Evolutionary conservation across 2,329 filamentous ascomycete species (phyloP).

Genomic region (Colletotrichum chrysophilum): DNA sequence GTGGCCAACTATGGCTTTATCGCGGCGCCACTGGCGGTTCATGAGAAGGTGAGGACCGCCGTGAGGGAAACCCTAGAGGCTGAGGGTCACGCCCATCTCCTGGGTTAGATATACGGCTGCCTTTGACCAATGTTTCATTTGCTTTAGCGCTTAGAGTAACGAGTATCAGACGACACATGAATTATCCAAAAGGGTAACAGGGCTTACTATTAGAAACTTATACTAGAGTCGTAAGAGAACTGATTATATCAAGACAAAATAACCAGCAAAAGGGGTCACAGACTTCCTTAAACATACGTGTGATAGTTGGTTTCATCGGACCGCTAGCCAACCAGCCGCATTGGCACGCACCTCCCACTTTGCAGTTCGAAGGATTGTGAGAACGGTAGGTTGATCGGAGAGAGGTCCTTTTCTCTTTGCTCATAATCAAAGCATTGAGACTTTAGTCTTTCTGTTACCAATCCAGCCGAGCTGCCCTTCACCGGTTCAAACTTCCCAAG

Average conservation of each 20-base stretch:
- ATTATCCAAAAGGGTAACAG: not conserved
- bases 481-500: not conserved
- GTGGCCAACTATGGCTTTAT: slow-evolving; percentile 60
- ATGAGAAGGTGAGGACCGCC: slow-evolving; percentile 46
- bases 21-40: slow-evolving; percentile 51
- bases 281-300: not conserved
- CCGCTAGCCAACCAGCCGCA: not conserved
- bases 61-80: slow-evolving; percentile 38
- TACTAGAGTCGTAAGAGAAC: not conserved
- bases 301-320: too few relatives aligned
- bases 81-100: slow-evolving; percentile 35
- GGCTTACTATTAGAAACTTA: not conserved
- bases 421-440: not conserved
- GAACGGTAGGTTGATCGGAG: not conserved
- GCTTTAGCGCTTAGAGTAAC: not conserved
- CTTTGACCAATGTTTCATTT: not conserved
- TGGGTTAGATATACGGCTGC: slow-evolving; percentile 12
- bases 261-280: not conserved
- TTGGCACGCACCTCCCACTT: accelerated
- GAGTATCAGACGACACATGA: not conserved
- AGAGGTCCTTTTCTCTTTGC: not conserved
- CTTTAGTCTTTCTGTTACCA: not conserved
- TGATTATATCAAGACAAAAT: not conserved
- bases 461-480: not conserved
- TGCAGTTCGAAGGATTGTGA: not conserved